Base-by-base conservation (phyloP, 352 stramenopile species). In the Phytopythium aichiense region DNA sequence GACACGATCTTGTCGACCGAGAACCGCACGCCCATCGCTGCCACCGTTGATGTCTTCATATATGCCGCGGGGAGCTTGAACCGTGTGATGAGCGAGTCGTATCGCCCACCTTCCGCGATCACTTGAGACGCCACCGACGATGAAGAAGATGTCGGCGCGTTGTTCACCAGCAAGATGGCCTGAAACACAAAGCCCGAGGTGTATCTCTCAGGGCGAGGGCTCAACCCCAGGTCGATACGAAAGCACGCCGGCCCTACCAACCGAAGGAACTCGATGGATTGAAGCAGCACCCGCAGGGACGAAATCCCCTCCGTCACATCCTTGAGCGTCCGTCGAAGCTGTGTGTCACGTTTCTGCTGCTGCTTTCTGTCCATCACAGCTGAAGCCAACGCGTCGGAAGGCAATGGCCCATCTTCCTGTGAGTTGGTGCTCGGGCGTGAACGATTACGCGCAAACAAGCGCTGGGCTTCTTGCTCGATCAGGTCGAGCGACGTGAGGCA, bases 1-100 rank as follows among this genome's bases (percentile, higher is more conserved):
- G 84, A 86, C 9, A 93, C 84, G 45, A 95, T 94, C 64, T 92
- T 92, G 61, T 95, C 85, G 18, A 95, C 74, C 23, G 84, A 89
- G 66, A 95, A 94, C 40, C 87, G 83, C 55, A 95, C 82, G 40
- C 85, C 85, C 74, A 95, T 92, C 0, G 87, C 87, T 37, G 82
- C 84, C 8, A 91, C 82, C 9, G 75, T 69, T 4, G 78, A 85
- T 4, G 78, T 66, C 64, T 94, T 92, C 12, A 88, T 71, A 56
- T 90, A 90, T 9, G 85, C 85, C 0, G 76, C 86, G 7, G 87
- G 88, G 20, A 94, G 71, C n/a, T 91, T 89, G 66, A 94, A 95
- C 0, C 84, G 82, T 3, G 84, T 85, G n/a, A 95, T 64, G 31
- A 95, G 63, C 8, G 84, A 72, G 54, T 95, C 87, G 54, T 94